Evolutionary conservation across 257 asterid species (phyloP).

Genomic region (Ilex aquifolium): DNA sequence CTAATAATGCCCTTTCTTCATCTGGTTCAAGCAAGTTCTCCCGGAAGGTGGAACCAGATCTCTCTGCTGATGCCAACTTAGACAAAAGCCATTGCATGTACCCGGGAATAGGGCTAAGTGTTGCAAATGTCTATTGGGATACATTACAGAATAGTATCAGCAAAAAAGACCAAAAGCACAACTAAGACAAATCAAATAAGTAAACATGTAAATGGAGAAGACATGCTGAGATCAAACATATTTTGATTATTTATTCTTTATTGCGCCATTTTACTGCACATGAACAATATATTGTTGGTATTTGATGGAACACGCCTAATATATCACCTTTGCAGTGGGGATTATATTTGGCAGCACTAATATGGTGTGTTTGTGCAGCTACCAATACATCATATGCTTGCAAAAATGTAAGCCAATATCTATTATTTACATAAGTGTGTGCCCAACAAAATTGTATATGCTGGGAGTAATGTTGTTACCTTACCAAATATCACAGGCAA

Average conservation of each 20-base stretch:
- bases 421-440: no score
- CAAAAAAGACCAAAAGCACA: neutral
- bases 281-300: no score
- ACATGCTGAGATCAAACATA: neutral
- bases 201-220: neutral
- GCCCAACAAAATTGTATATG: no score
- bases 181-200: neutral
- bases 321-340: no score
- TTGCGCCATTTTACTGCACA: neutral
- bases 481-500: no score
- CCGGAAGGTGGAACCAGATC: conserved; percentile 56
- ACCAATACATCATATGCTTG: no score
- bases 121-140: conserved; percentile 82
- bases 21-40: conserved; percentile 75
- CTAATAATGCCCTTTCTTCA: conserved; percentile 64
- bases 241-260: neutral
- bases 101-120: conserved; percentile 97
- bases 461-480: no score
- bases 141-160: conserved; percentile 16
- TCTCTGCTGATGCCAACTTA: conserved; percentile 68
- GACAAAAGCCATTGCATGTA: conserved; percentile 82
- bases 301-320: no score
- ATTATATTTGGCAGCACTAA: no score
- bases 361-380: no score
- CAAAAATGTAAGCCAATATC: no score